phyloP scores from a whole-genome alignment of 2,329 filamentous ascomycete genomes.

The Pseudogymnoascus sp. region DNA sequence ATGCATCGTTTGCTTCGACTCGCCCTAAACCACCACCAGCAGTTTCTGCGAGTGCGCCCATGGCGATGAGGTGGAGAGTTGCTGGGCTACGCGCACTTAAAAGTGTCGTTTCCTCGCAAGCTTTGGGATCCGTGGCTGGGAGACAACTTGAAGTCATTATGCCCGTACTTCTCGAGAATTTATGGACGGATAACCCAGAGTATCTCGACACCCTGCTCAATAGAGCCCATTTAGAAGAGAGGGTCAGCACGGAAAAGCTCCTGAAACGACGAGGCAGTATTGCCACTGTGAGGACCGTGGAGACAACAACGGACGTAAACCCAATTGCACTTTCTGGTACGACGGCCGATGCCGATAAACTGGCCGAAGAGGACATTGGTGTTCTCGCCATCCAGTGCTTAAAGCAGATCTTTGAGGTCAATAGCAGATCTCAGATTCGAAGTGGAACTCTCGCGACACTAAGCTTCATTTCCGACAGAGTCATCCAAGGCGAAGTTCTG shows the following conservation, averaged over 20 bases:
- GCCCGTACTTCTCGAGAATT: slow-evolving; percentile 77
- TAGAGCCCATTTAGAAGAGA: slow-evolving; percentile 61
- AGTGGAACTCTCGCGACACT: slow-evolving; percentile 66
- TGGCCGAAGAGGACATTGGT: slow-evolving; percentile 83
- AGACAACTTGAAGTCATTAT: slow-evolving; percentile 72
- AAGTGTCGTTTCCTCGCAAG: slow-evolving; percentile 71
- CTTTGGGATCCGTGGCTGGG: slow-evolving; percentile 64
- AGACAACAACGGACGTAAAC: slow-evolving; percentile 54
- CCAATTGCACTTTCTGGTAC: slow-evolving; percentile 69
- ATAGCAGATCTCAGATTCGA: slow-evolving; percentile 75
- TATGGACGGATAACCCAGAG: slow-evolving; percentile 66
- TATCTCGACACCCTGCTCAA: slow-evolving; percentile 60
- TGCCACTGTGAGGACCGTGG: slow-evolving; percentile 65
- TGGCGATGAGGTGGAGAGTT: slow-evolving; percentile 70
- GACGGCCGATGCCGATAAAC: slow-evolving; percentile 76
- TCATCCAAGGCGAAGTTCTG: slow-evolving; percentile 43
- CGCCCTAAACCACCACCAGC: slow-evolving; percentile 41
- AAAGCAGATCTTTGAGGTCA: slow-evolving; percentile 74
- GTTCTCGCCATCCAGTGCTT: slow-evolving; percentile 78
- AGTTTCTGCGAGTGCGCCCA: slow-evolving; percentile 55
- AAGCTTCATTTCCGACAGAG: slow-evolving; percentile 59
- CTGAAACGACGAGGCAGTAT: slow-evolving; percentile 66
- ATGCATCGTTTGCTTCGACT: slow-evolving; percentile 71
- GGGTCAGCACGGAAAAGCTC: slow-evolving; percentile 55
- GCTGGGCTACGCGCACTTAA: slow-evolving; percentile 70